These are phyloP conservation scores for Stevia rebaudiana DNA, from an alignment of 140 eudicot species.

Conservation along the genomic window DNA sequence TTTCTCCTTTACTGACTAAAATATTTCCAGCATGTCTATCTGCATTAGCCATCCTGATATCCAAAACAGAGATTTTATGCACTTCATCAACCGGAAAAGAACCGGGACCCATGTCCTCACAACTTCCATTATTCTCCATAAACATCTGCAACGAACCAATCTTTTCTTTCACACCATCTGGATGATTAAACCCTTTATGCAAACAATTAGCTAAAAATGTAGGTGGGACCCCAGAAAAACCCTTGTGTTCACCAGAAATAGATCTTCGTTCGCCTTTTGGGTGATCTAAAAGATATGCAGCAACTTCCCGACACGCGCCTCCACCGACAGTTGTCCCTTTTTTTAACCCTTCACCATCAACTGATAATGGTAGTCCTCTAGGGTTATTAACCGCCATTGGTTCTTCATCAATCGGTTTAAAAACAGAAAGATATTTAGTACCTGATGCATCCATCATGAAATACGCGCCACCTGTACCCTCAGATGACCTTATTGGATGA, in stretches of 20 bases:
- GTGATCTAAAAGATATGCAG: conserved; percentile 79
- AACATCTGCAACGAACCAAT: conserved; percentile 77
- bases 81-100: conserved; percentile 74
- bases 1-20: conserved; percentile 53
- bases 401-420: conserved; percentile 87
- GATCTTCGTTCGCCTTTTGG: conserved; percentile 54
- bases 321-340: conserved; percentile 84
- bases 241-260: conserved; percentile 40
- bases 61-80: conserved; percentile 76
- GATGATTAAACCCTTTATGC: conserved; percentile 72
- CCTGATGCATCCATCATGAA: conserved; percentile 66
- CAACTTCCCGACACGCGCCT: conserved; percentile 86
- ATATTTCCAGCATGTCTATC: conserved; percentile 92
- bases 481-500: conserved; percentile 54
- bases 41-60: conserved; percentile 85
- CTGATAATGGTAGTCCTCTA: conserved; percentile 64
- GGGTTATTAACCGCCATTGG: conserved; percentile 90
- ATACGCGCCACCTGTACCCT: conserved; percentile 88
- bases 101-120: conserved; percentile 84
- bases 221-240: conserved; percentile 83
- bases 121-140: conserved; percentile 65
- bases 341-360: conserved; percentile 83
- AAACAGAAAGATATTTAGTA: conserved; percentile 53
- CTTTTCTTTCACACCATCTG: conserved; percentile 47
- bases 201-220: conserved; percentile 55